Evolutionary conservation across 768 basidiomycete species (phyloP), one percentile per base, ranked within the genome.

Genomic region (Cystobasidium tubakii): DNA sequence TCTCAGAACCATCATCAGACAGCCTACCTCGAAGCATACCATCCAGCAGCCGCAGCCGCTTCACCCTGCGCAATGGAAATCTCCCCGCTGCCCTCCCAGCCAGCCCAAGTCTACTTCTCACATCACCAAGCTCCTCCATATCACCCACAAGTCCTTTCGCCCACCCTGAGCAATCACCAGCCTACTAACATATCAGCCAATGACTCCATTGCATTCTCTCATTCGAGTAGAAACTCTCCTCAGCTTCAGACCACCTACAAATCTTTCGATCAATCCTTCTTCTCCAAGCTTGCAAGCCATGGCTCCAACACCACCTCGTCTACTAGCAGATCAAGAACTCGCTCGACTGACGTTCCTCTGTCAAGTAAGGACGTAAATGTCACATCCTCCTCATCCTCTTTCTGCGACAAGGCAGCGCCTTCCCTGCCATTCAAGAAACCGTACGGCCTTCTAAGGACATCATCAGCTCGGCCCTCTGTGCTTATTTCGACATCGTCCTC

Each of bases 251-350:
- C 2, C 50, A 50, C 31, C 4, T 25, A 36, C 25, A 57, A 27
- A 23, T 17, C 55, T 25, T 71, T 71, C 55, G 69, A 71, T 44
- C 31, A 46, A n/a, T 42, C 69, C 13, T 71, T 71, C 69, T 71
- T 71, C 39, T 33, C 33, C 19, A 36, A 46, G 31, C 55, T 71
- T 10, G 69, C 69, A 31, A 34, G 29, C 29, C 57, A 60, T 60
- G 33, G 57, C 23, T 29, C 29, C 1, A 19, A 36, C 31, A 23
- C 55, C 36, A 55, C 33, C n/a, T 36, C 69, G 4, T 55, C 69
- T 10, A 15, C 44, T 53, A n/a, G 33, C 7, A 42, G 33, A 60
- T 36, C 69, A 31, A 55, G 69, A 12, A 71, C 55, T 6, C 29
- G 36, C 12, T 71, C 69, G 1, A 15, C 69, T 21, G 69, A 71